phyloP scores from a whole-genome alignment of 345 rosid genomes.

The Populus pruinosa region DNA sequence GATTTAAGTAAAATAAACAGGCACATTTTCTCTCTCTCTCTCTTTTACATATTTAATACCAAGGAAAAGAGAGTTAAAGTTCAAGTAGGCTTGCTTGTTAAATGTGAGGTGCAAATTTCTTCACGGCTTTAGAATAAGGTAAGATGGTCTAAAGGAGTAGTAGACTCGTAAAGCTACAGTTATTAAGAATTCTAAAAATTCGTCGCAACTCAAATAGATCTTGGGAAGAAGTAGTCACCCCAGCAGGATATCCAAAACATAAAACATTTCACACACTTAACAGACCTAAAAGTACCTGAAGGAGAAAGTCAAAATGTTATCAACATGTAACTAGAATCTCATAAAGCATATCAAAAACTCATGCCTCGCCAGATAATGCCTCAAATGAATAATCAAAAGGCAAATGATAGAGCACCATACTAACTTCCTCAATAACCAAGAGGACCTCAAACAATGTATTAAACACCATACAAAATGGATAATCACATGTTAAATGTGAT shows the following conservation, averaged over 20 bases:
- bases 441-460: background rate
- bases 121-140: conserved; percentile 89
- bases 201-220: conserved; percentile 6
- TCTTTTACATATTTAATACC: too few relatives aligned
- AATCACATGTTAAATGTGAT: background rate
- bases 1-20: conserved; percentile 14
- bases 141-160: conserved; percentile 70
- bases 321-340: background rate
- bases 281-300: conserved; percentile 84
- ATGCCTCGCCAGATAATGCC: background rate
- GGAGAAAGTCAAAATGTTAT: background rate
- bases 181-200: background rate
- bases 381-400: background rate
- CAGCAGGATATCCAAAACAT: conserved; percentile 88
- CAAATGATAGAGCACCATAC: background rate
- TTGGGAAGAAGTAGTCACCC: conserved; percentile 44
- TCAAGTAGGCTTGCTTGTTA: conserved; percentile 60
- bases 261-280: conserved; percentile 94
- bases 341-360: background rate
- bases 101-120: conserved; percentile 93
- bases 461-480: background rate
- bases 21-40: background rate
- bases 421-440: background rate
- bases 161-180: background rate
- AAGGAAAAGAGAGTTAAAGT: background rate